Percentiles rank a stretch among this genome's conserved stretches.
phyloP scores from a whole-genome alignment of 441 rosid genomes.

The Populus hybrid region DNA sequence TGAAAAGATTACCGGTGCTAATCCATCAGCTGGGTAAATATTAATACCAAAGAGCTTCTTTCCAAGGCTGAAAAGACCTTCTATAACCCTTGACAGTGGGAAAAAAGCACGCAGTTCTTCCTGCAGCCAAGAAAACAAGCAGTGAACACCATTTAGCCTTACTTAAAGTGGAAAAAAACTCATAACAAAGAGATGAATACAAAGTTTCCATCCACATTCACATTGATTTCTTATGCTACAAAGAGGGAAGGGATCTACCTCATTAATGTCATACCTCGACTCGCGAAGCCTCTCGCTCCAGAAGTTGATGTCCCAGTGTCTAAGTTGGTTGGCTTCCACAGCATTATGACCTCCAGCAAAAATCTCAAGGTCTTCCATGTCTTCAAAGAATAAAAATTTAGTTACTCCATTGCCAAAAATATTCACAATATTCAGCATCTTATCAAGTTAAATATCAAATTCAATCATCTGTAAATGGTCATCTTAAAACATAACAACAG shows the following conservation, averaged over 20 bases:
- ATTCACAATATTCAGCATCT: no score
- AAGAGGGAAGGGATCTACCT: constrained; percentile 41
- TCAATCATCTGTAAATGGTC: no score
- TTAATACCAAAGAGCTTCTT: constrained; percentile 65
- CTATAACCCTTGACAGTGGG: constrained; percentile 88
- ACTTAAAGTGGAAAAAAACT: no score
- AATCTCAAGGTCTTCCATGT: constrained; percentile 55
- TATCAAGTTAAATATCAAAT: no score
- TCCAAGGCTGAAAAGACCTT: constrained; percentile 82
- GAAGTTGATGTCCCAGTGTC: constrained; percentile 78
- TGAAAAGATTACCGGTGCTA: constrained; percentile 65
- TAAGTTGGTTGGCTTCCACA: constrained; percentile 59
- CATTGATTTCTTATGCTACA: not conserved
- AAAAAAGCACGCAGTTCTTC: constrained; percentile 90
- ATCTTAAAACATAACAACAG: no score
- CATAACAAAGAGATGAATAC: no score
- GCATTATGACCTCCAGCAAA: constrained; percentile 72
- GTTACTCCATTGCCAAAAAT: no score
- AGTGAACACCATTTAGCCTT: no score
- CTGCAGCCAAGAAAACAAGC: constrained; percentile 32
- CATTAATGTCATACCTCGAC: constrained; percentile 78
- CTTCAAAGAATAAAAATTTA: no score
- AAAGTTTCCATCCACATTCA: no score
- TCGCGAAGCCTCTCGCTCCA: constrained; percentile 99
- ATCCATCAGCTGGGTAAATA: constrained; percentile 77